Conservation (phyloP, 2,329 filamentous ascomycete species). For the Aspergillus oerlinghausenensis region DNA sequence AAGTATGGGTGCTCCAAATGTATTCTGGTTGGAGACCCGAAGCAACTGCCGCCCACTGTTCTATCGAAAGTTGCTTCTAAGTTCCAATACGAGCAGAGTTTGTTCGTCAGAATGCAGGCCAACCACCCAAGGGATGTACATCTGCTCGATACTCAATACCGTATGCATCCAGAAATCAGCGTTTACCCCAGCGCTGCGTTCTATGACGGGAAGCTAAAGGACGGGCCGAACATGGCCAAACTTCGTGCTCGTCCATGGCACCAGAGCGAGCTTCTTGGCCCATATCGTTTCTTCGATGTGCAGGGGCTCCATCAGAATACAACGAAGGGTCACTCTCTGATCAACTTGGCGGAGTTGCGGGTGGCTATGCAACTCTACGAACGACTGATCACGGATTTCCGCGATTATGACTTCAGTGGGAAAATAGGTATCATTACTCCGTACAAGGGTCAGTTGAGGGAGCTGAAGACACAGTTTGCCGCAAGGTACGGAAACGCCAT, state of each 20-base stretch:
- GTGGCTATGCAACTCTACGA: constrained; percentile 82
- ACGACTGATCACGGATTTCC: constrained; percentile 69
- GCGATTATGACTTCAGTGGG: constrained; percentile 63
- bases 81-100: constrained; percentile 94
- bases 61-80: constrained; percentile 87
- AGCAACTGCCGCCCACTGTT: constrained; percentile 93
- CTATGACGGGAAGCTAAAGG: constrained; percentile 81
- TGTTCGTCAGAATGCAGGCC: constrained; percentile 97
- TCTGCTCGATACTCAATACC: constrained; percentile 94
- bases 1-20: constrained; percentile 98
- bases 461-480: constrained; percentile 71
- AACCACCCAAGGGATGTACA: constrained; percentile 86
- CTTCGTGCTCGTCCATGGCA: constrained; percentile 84
- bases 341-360: constrained; percentile 82
- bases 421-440: constrained; percentile 97
- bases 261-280: constrained; percentile 70
- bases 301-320: constrained; percentile 79
- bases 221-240: constrained; percentile 76
- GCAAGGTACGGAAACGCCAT: constrained; percentile 70
- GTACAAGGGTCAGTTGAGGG: constrained; percentile 86
- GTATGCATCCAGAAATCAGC: constrained; percentile 98
- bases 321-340: constrained; percentile 78
- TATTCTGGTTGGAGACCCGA: constrained; percentile 94
- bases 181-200: constrained; percentile 84
- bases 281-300: constrained; percentile 97